These are phyloP conservation scores for Meyerozyma smithsonii DNA, from an alignment of 1,139 yeast species.

Conservation along the genomic window DNA sequence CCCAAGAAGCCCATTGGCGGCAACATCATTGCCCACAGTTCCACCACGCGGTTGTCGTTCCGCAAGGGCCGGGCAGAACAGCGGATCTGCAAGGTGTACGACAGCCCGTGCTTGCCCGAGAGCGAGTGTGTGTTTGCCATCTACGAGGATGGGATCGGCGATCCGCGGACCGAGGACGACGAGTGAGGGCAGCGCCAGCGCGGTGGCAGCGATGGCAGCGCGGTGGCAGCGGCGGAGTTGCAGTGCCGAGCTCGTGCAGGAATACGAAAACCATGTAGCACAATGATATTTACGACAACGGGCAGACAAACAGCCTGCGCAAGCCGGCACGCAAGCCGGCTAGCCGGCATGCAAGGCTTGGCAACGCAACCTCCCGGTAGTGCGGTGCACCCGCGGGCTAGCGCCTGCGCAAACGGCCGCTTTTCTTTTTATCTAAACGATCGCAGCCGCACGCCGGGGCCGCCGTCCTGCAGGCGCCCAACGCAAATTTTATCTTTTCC, in stretches of 20 bases:
- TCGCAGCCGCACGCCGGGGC: neutral
- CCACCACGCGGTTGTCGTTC: conserved; percentile 86
- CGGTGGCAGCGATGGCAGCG: neutral
- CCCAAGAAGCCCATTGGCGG: conserved; percentile 99
- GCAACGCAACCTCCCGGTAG: no score
- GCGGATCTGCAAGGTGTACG: conserved; percentile 90
- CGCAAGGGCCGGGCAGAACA: conserved; percentile 90
- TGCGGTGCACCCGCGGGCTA: no score
- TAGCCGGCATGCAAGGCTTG: no score
- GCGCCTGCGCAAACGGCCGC: no score
- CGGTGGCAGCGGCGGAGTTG: no score
- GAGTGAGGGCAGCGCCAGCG: conserved; percentile 11
- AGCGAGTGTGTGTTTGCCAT: conserved; percentile 94
- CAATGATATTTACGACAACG: no score
- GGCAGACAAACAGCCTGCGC: no score
- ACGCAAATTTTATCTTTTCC: conserved; percentile 27
- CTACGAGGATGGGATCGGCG: conserved; percentile 96
- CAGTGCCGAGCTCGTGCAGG: no score
- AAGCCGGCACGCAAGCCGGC: no score
- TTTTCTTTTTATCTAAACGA: neutral
- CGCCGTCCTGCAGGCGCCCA: neutral
- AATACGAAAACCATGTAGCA: no score
- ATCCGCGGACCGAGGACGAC: conserved; percentile 78
- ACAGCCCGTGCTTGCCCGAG: conserved; percentile 94
- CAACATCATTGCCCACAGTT: conserved; percentile 93